Conservation (phyloP, 257 asterid species). For the Avicennia marina region DNA sequence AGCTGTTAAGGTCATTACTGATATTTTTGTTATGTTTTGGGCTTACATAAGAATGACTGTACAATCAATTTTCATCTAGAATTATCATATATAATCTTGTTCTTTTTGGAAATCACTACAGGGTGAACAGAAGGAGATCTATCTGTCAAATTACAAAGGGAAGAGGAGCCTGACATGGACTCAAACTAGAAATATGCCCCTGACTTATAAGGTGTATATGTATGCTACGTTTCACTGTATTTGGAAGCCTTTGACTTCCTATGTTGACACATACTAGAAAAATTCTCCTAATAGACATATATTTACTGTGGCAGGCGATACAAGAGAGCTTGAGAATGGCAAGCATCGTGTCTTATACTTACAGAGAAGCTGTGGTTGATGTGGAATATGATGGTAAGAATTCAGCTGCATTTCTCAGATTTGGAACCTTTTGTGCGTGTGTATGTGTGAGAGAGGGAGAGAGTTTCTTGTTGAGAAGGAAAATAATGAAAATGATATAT, state of each 20-base stretch:
- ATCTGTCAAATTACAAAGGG: conserved; percentile 42
- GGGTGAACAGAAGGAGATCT: conserved; percentile 64
- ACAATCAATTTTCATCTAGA: not conserved
- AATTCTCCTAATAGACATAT: not conserved
- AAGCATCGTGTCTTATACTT: conserved; percentile 86
- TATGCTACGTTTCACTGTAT: not conserved
- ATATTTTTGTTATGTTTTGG: too few relatives aligned
- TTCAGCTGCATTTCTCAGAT: not conserved
- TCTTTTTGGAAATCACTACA: conserved; percentile 14
- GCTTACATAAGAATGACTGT: not conserved
- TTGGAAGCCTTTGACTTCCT: not conserved
- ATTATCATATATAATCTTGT: not conserved
- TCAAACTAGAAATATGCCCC: conserved; percentile 75
- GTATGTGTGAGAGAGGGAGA: too few relatives aligned
- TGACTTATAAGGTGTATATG: conserved; percentile 59
- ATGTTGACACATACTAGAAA: too few relatives aligned
- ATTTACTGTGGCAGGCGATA: conserved; percentile 44
- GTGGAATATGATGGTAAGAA: conserved; percentile 68
- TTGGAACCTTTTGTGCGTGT: too few relatives aligned
- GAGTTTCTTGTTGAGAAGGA: too few relatives aligned
- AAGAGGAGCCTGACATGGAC: conserved; percentile 51
- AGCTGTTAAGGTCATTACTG: conserved; percentile 51
- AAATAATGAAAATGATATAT: not conserved
- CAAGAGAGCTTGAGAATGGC: conserved; percentile 89
- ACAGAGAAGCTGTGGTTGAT: conserved; percentile 90